A percentile compares a stretch with the other conserved stretches of the same genome.
Evolutionary conservation across 768 basidiomycete species (phyloP).

Genomic region (Arthromyces matolae): DNA sequence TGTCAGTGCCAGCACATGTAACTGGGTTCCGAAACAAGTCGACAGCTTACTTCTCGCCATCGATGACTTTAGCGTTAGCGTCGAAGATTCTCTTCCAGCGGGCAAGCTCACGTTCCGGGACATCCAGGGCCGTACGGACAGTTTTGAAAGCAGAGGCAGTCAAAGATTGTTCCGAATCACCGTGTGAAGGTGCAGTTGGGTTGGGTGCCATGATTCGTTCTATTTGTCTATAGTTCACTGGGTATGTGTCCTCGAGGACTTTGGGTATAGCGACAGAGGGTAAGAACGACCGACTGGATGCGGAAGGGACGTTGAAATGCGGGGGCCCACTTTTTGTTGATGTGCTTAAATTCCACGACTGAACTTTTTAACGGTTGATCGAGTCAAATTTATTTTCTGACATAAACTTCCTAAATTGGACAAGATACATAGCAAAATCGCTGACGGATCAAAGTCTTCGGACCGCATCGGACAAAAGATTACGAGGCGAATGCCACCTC

Average conservation of each 20-base stretch:
- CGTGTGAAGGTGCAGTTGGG: slow-evolving; percentile 51
- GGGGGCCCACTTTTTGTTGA: slow-evolving; percentile 16
- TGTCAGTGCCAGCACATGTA: slow-evolving; percentile 14
- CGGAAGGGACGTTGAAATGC: slow-evolving; percentile 4
- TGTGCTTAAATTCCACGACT: slow-evolving; percentile 27
- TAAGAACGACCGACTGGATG: background rate
- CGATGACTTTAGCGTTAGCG: slow-evolving; percentile 67
- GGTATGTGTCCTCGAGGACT: slow-evolving; percentile 30
- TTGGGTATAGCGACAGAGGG: slow-evolving; percentile 21
- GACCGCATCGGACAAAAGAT: slow-evolving; percentile 2
- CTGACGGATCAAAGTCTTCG: slow-evolving; percentile 4
- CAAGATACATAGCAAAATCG: background rate
- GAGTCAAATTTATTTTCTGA: slow-evolving; percentile 6
- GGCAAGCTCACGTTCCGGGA: slow-evolving; percentile 80
- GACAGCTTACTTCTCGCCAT: slow-evolving; percentile 75
- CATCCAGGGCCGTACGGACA: slow-evolving; percentile 64
- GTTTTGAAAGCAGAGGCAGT: slow-evolving; percentile 55
- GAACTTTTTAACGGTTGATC: slow-evolving; percentile 10
- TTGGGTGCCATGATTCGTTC: slow-evolving; percentile 37
- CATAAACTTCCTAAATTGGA: slow-evolving; percentile 9
- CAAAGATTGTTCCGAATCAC: slow-evolving; percentile 49
- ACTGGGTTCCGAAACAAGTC: slow-evolving; percentile 4
- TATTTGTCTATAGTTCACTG: slow-evolving; percentile 23
- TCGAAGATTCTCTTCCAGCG: slow-evolving; percentile 91
- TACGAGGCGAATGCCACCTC: slow-evolving; percentile 30